Evolutionary conservation across 2,329 filamentous ascomycete genomes (phyloP).

Genomic region (Pseudocercospora fijiensis): DNA sequence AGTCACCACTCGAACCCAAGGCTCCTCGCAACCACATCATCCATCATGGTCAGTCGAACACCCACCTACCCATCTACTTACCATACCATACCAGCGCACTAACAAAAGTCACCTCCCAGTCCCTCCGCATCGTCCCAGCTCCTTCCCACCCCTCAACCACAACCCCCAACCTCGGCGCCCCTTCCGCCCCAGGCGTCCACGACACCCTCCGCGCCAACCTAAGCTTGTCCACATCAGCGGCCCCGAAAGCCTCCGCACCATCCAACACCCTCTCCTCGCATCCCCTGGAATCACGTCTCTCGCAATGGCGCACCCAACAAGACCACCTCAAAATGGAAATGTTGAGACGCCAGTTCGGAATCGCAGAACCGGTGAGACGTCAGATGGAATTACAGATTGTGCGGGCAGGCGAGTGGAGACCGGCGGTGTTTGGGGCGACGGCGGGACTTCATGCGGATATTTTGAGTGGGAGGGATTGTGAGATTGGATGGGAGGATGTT

Average conservation of each 20-base stretch:
- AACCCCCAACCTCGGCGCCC: slow-evolving; percentile 61
- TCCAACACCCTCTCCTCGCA: slow-evolving; percentile 63
- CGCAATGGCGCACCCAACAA: slow-evolving; percentile 87
- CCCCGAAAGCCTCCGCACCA: slow-evolving; percentile 52
- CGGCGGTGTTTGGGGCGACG: slow-evolving; percentile 57
- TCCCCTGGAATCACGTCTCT: slow-evolving; percentile 87
- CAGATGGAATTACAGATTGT: slow-evolving; percentile 95
- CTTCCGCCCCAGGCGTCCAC: slow-evolving; percentile 88
- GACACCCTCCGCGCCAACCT: slow-evolving; percentile 88
- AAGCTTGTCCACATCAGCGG: slow-evolving; percentile 52
- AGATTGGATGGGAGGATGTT: slow-evolving; percentile 89
- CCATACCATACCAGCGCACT: neutral
- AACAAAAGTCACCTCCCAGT: slow-evolving; percentile 25
- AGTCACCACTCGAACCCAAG: neutral
- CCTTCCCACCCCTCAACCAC: slow-evolving; percentile 60
- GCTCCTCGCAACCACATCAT: slow-evolving; percentile 4
- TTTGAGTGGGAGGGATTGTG: slow-evolving; percentile 70
- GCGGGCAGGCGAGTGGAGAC: slow-evolving; percentile 75
- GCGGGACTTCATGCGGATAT: slow-evolving; percentile 81
- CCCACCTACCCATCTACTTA: neutral
- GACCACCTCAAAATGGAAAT: slow-evolving; percentile 83
- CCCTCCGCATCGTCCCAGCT: slow-evolving; percentile 80
- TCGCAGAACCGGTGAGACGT: slow-evolving; percentile 86
- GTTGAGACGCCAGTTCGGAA: slow-evolving; percentile 82
- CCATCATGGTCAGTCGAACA: slow-evolving; percentile 2